Evolutionary conservation across 495 filamentous ascomycete species (phyloP), one percentile per base, ranked within the genome.

Genomic region (Neurospora discreta): DNA sequence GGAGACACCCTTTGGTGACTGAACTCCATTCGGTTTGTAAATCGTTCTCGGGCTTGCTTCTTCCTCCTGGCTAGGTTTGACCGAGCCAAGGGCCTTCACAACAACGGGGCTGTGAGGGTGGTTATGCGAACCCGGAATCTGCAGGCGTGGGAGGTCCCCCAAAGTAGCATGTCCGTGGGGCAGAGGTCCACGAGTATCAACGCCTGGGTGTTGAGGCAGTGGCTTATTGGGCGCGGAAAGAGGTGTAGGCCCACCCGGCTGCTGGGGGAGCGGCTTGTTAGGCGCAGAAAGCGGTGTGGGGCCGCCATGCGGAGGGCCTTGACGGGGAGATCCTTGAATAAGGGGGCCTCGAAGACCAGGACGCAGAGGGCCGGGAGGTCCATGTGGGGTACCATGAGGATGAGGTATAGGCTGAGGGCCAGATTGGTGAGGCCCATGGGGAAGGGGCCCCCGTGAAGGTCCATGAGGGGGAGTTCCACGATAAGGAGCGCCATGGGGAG

Each of bases 301-400:
- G 13, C 26, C 7, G 8, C 36, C 40, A 26, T 58, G 67, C 2
- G 30, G 39, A 10, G 73, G 43, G 38, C 65, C 69, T 7, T 78
- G 73, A 20, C 68, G 74, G 3, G 71, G 58, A 30, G 71, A 71
- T 2, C 73, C 73, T 16, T 71, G 74, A 23, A 72, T 46, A 3
- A 72, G 74, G 4, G 65, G 74, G 3, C 70, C 58, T 3, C 30
- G 52, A 36, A 60, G 52, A 9, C 30, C 23, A 33, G 52, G 52
- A 33, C 52, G 52, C 52, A 65, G 52, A 65, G 52, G 52, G 7
- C 23, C 26, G n/a, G 30, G 71, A 44, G 65, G 40, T 23, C 71
- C 71, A 41, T 73, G 75, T 9, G 75, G 76, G 1, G 38, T 9
- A 16, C 44, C 44, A 20, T 58, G 71, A 46, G 42, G 71, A 16